Evolutionary conservation across 495 filamentous ascomycete species (phyloP), one percentile per base, ranked within the genome.

Genomic region (Rostrohypoxylon terebratum): DNA sequence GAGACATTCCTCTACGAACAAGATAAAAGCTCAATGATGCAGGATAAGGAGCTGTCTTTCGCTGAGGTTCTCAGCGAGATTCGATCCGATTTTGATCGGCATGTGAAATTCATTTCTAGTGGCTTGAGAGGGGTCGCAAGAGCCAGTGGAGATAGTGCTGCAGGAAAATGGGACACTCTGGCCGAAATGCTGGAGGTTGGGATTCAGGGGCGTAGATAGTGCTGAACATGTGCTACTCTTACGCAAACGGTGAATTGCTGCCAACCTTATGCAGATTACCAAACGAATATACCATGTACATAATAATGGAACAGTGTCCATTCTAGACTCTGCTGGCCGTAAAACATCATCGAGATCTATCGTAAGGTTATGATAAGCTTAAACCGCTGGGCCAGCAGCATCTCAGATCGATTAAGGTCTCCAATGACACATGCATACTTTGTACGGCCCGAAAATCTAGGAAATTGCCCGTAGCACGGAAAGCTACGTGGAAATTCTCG

Each of bases 131-230:
- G 87, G 0, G 87, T 89, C 47, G 86, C 87, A n/a, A 81, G 88
- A 73, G 88, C 87, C 28, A 87, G 87, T 18, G 81, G 84, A 20
- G 85, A 87, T 16, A 74, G 77, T 21, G 80, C 81, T 18, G 77
- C 83, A 42, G 80, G 77, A 25, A 87, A 86, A 71, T 88, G 88
- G 84, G 88, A 89, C 75, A 79, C 84, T 18, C 63, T 90, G 70
- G 88, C 85, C 9, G 87, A 90, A 77, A 88, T 86, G 78, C 71
- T 90, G 34, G 87, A 89, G 77, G 78, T 77, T 53, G 86, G 85
- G 2, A 77, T 87, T 55, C 61, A 68, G 44, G 76, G 77, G 33
- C 71, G 65, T 38, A 57, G 62, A 48, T 74, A 63, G 47, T 13
- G 3, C 28, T 28, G 2, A 4, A 28, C 28, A 5, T 28, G 28